Base-by-base conservation (phyloP, 192 early-diverging fungal species). In the Coemansia sp. region DNA sequence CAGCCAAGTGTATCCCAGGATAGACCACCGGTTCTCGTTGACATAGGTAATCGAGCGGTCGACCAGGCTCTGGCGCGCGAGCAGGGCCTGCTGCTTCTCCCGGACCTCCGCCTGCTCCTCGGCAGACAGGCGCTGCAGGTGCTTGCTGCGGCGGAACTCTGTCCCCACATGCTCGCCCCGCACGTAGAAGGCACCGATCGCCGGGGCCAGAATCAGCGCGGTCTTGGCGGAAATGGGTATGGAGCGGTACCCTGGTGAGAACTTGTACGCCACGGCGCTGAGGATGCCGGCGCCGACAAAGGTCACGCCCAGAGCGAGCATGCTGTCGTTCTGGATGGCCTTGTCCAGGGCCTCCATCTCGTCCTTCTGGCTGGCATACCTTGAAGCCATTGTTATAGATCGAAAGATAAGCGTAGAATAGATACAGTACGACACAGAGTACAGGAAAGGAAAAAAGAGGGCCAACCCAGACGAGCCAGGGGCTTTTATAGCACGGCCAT, bases 1-100 rank as follows among this genome's bases (percentile, higher is more conserved):
- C 18, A 67, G 43, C 75, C 75, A 77, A n/a, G 75, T 72, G 34
- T 47, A 54, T 0, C 75, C 75, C 9, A 77, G 25, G n/a, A 77
- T 60, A n/a, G 55, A 45, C 75, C 75, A 77, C 35, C 64, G 59
- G 32, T 77, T 30, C 30, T 48, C 49, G 3, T 47, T 63, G 26
- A 77, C 54, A 56, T 56, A 77, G 17, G 40, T 44, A 6, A 39
- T 40, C 12, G 68, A 26, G 12, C 49, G 42, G 14, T 64, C 56
- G 23, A 46, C 26, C 2, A 51, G 7, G 14, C 20, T 54, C 26
- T n/a, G 21, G 21, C 68, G 61, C 5, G 16, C 18, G 7, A 16
- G 25, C 14, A 49, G 32, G 6, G 53, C 57, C 25, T 40, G 42
- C 12, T 45, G 52, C 16, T 36, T 28, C 8, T 43, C 27, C 11